These are phyloP conservation scores for Biscogniauxia mediterranea DNA, from an alignment of 2,329 filamentous ascomycete species.

Conservation along the genomic window DNA sequence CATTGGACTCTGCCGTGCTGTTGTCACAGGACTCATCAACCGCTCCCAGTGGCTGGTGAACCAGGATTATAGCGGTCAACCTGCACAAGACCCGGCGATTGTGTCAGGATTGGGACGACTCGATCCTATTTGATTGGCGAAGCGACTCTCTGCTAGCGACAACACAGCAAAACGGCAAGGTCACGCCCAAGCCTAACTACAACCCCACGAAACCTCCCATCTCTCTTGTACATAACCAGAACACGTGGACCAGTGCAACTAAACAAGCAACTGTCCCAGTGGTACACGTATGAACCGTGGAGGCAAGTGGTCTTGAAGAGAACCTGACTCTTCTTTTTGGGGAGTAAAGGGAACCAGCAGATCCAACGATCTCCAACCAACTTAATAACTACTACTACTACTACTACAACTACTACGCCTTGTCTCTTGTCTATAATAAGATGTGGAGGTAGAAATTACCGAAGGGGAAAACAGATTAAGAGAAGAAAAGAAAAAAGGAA, in stretches of 20 bases:
- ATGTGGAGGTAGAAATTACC: constrained; percentile 18
- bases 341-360: constrained; percentile 24
- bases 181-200: constrained; percentile 25
- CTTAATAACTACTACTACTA: constrained; percentile 2
- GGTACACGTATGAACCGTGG: constrained; percentile 32
- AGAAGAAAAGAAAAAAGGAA: constrained; percentile 1
- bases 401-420: constrained; percentile 10
- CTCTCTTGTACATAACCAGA: constrained; percentile 23
- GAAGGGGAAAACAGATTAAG: constrained; percentile 7
- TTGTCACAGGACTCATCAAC: constrained; percentile 10
- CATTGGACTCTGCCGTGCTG: constrained; percentile 25
- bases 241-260: constrained; percentile 33
- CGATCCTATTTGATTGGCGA: constrained; percentile 28
- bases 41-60: constrained; percentile 16
- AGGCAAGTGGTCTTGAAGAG: constrained; percentile 15
- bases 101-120: constrained; percentile 27
- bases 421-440: constrained; percentile 21
- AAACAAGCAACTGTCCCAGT: constrained; percentile 24
- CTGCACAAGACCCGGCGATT: constrained; percentile 26
- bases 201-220: constrained; percentile 29
- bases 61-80: constrained; percentile 25
- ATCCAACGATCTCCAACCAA: constrained; percentile 1
- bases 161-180: constrained; percentile 19
- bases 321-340: constrained; percentile 21
- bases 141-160: constrained; percentile 21